Conservation (phyloP, 495 filamentous ascomycete genomes). For the Podospora pseudocomata region DNA sequence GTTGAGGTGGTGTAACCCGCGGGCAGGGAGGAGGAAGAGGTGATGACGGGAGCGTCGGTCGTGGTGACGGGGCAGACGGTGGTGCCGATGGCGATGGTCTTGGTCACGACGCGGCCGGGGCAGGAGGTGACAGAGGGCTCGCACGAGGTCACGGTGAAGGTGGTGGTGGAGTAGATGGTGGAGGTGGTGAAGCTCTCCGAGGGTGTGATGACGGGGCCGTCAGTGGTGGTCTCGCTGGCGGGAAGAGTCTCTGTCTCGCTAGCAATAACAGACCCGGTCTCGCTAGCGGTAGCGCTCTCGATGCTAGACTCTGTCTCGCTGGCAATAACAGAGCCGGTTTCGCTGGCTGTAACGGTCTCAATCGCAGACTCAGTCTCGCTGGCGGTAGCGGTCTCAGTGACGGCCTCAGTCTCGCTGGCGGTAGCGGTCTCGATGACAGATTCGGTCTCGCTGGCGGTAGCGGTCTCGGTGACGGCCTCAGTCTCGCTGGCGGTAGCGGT, state of each 20-base stretch:
- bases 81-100: constrained; percentile 38
- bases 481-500: constrained; percentile 29
- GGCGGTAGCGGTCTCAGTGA: background rate
- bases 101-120: constrained; percentile 35
- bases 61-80: constrained; percentile 41
- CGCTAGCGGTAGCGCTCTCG: background rate
- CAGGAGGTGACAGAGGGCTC: constrained; percentile 56
- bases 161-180: constrained; percentile 38
- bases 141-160: constrained; percentile 49
- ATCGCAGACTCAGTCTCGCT: background rate
- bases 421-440: background rate
- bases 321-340: background rate
- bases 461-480: background rate
- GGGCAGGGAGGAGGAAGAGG: constrained; percentile 17
- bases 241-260: background rate
- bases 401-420: background rate
- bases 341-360: background rate
- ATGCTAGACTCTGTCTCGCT: background rate
- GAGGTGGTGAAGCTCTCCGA: constrained; percentile 30
- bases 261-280: background rate
- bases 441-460: background rate
- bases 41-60: constrained; percentile 10
- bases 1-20: constrained; percentile 40
- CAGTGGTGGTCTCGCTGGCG: background rate
- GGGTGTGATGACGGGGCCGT: constrained; percentile 31